A percentile compares a stretch with the other conserved stretches of the same genome.
phyloP scores from a whole-genome alignment of 129 eudicot species.

The Centella asiatica region DNA sequence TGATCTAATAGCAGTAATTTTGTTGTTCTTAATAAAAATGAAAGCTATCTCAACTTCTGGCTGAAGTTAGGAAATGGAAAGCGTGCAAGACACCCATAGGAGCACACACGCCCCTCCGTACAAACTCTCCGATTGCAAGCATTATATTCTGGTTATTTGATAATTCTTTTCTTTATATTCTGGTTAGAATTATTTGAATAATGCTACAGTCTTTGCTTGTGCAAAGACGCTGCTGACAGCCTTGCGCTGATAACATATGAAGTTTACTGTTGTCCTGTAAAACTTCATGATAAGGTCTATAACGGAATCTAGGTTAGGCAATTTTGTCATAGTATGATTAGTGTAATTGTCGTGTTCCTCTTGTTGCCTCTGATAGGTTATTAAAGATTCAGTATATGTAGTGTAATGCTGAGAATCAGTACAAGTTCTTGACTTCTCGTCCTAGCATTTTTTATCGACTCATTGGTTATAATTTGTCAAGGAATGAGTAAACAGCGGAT shows the following conservation, averaged over 20 bases:
- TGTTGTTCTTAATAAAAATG: not conserved
- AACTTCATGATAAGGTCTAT: not conserved
- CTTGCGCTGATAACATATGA: not conserved
- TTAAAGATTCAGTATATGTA: not conserved
- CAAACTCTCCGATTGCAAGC: too few relatives aligned
- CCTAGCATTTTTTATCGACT: not conserved
- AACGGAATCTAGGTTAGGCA: not conserved
- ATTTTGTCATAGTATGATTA: not conserved
- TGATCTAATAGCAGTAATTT: not conserved
- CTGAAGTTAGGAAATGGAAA: not conserved
- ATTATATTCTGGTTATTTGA: too few relatives aligned
- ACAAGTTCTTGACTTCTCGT: not conserved
- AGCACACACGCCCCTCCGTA: not conserved
- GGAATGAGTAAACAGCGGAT: too few relatives aligned
- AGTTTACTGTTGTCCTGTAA: not conserved
- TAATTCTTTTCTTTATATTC: too few relatives aligned
- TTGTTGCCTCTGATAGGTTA: not conserved
- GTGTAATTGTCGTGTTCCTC: not conserved
- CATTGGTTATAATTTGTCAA: not conserved
- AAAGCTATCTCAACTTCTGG: not conserved
- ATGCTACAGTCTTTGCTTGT: not conserved
- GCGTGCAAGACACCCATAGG: not conserved
- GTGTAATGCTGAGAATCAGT: not conserved
- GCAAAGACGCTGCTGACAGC: not conserved
- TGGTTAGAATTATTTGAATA: not conserved